Evolutionary conservation across 2,329 filamentous ascomycete genomes (phyloP), one percentile per base, ranked within the genome.

Genomic region (Trichoderma koningiopsis): DNA sequence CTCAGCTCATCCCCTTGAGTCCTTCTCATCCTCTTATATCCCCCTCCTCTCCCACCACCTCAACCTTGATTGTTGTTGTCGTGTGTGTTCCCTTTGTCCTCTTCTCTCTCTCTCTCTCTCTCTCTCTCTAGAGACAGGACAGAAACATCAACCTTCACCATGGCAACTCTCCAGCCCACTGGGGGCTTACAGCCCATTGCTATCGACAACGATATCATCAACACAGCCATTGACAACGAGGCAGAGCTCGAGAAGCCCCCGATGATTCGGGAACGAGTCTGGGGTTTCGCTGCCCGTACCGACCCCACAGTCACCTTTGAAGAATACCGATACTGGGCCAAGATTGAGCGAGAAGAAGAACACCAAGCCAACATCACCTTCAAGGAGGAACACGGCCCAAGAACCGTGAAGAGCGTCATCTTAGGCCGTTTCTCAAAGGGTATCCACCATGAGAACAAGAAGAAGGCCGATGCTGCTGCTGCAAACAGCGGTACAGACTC

Each of bases 341-440:
- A 67, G 40, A 67, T 67, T 37, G 63, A 67, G 31, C 63, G 63
- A 58, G 63, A 67, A 22, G 63, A 67, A 43, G 63, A 67, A n/a
- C 33, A 67, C 40, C 63, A 59, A 24, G 55, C 53, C 63, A 67
- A 67, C 40, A 8, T 67, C 22, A 43, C 43, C 40, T 67, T 59
- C 63, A 67, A 67, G 55, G 63, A 14, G 11, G 63, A 67, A n/a
- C 63, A 37, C 13, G 63, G 63, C 40, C 55, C 63, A 14, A 31
- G 53, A 29, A 67, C 53, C 22, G 22, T 67, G 27, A 59, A 67
- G 63, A 67, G 40, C 16, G 40, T 52, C 27, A 2, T 67, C 14
- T 14, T 67, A 7, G 63, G 55, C 40, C 63, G 63, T 19, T 67
- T 67, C 63, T 67, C 63, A 24, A 67, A 67, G 63, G 63, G 63